Percentiles rank a stretch among this genome's conserved stretches.
Evolutionary conservation across 2,329 filamentous ascomycete species (phyloP).

Genomic region (Phyllosticta citrichinensis): DNA sequence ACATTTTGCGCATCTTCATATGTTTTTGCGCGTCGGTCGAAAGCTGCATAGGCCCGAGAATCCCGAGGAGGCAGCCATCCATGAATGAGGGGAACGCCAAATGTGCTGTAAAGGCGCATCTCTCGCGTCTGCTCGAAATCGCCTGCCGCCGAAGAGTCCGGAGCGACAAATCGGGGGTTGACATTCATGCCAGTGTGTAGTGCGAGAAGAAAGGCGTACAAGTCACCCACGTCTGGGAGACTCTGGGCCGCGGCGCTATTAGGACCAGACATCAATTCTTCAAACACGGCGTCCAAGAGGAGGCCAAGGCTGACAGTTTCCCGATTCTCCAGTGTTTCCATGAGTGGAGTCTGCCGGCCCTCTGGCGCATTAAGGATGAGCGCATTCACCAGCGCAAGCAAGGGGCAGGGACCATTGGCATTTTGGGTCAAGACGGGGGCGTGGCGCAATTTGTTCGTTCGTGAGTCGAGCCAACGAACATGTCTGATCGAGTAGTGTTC

Average conservation of each 20-base stretch:
- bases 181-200: slow-evolving; percentile 97
- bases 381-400: slow-evolving; percentile 88
- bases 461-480: slow-evolving; percentile 69
- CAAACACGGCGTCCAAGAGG: slow-evolving; percentile 80
- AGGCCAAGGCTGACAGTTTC: slow-evolving; percentile 84
- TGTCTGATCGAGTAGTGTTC: slow-evolving; percentile 94
- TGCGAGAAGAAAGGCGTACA: slow-evolving; percentile 79
- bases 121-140: slow-evolving; percentile 80
- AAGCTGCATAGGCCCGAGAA: slow-evolving; percentile 57
- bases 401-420: slow-evolving; percentile 83
- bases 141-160: slow-evolving; percentile 40
- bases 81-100: slow-evolving; percentile 80
- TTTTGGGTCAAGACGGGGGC: slow-evolving; percentile 90
- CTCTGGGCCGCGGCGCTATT: slow-evolving; percentile 52
- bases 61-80: slow-evolving; percentile 73
- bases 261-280: slow-evolving; percentile 77
- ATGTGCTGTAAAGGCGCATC: slow-evolving; percentile 84
- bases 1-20: slow-evolving; percentile 90
- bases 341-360: slow-evolving; percentile 56
- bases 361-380: slow-evolving; percentile 72
- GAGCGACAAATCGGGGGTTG: slow-evolving; percentile 69
- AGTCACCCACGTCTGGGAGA: slow-evolving; percentile 76
- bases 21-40: slow-evolving; percentile 65
- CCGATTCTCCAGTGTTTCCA: slow-evolving; percentile 65
- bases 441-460: slow-evolving; percentile 51